A percentile compares a stretch with the other conserved stretches of the same genome.
These are phyloP conservation scores for Alnus rubra DNA, from an alignment of 306 rosid species.

Conservation along the genomic window DNA sequence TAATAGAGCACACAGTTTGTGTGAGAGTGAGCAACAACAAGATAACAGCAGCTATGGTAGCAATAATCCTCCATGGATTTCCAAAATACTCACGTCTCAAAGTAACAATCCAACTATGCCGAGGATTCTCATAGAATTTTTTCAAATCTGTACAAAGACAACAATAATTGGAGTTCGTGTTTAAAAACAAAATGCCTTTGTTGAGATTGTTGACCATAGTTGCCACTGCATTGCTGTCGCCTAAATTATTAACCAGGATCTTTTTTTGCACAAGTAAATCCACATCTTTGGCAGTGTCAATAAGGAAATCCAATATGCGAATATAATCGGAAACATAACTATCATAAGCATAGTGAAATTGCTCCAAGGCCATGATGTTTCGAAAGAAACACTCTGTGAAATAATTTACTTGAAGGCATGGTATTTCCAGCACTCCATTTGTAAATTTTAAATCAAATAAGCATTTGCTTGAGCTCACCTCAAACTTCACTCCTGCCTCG, in stretches of 20 bases:
- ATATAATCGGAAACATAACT: not conserved
- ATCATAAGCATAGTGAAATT: not conserved
- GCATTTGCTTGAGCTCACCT: not conserved
- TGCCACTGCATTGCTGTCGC: no score
- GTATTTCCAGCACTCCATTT: not conserved
- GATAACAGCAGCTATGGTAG: not conserved
- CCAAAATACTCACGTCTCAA: not conserved
- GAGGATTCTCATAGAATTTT: not conserved
- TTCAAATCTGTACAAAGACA: not conserved
- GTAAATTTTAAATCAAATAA: not conserved
- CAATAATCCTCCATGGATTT: not conserved
- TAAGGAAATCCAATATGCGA: no score
- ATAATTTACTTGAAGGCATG: not conserved
- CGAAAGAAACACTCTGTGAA: not conserved
- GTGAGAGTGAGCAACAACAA: not conserved
- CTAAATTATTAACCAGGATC: no score
- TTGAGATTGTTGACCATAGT: no score
- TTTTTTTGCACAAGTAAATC: no score
- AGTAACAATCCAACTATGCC: not conserved
- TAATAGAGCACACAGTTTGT: not conserved
- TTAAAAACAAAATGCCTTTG: rapidly evolving
- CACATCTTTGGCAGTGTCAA: no score
- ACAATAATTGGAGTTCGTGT: not conserved
- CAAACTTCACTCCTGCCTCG: not conserved
- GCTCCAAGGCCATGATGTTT: not conserved